Percentiles rank a stretch among this genome's conserved stretches.
Evolutionary conservation across 1,139 yeast genomes (phyloP).

Genomic region (Taphrina wiesneri): DNA sequence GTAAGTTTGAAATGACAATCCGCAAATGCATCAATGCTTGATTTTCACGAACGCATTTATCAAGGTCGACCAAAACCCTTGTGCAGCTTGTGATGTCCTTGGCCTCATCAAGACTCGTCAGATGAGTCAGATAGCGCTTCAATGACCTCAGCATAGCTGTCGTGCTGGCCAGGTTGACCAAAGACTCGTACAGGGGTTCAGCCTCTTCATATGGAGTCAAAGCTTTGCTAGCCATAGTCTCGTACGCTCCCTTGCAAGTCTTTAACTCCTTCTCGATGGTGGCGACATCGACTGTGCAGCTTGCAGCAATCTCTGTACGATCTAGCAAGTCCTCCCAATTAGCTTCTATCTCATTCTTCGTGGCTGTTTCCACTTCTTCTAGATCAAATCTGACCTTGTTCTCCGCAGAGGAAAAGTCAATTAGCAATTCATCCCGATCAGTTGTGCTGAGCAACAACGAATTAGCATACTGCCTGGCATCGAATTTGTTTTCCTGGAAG

Average conservation of each 20-base stretch:
- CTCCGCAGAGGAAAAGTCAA: constrained; percentile 30
- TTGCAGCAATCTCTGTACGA: constrained; percentile 26
- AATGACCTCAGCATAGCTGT: constrained; percentile 17
- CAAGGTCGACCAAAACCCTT: constrained; percentile 2
- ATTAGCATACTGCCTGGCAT: constrained; percentile 25
- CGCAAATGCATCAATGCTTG: constrained; percentile 20
- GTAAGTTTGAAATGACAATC: constrained; percentile 2
- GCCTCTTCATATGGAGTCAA: constrained; percentile 28
- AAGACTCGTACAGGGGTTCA: constrained; percentile 17
- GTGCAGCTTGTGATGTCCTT: constrained; percentile 4
- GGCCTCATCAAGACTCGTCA: constrained; percentile 4
- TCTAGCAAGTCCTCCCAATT: constrained; percentile 27
- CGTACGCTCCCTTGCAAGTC: constrained; percentile 1
- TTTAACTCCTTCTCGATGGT: constrained; percentile 10
- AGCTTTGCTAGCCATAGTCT: constrained; percentile 12
- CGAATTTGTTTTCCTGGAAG: constrained; percentile 13
- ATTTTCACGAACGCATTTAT: neutral
- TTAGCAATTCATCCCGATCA: constrained; percentile 22
- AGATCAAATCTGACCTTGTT: constrained; percentile 31
- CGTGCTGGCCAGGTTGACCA: constrained; percentile 13
- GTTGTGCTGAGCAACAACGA: constrained; percentile 19
- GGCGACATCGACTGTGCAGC: constrained; percentile 13
- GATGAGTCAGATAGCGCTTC: neutral
- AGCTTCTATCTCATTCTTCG: neutral
- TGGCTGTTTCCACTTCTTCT: constrained; percentile 24